Percentiles rank a stretch among this genome's conserved stretches.
Evolutionary conservation across 257 asterid genomes (phyloP).

Genomic region (Solanum raphanifolium): DNA sequence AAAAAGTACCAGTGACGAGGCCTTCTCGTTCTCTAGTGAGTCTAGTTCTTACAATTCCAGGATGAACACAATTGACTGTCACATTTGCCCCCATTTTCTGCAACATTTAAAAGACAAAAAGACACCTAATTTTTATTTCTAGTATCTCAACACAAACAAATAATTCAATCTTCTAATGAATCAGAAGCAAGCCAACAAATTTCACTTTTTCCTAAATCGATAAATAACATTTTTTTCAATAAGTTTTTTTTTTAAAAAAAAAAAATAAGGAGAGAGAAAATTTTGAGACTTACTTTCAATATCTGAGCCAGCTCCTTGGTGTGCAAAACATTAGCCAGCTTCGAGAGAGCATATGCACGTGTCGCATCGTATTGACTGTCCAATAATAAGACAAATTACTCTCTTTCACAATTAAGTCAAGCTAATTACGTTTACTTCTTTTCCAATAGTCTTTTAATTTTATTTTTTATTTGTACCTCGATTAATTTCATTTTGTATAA

Average conservation of each 20-base stretch:
- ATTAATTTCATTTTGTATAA: too few relatives aligned
- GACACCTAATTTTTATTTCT: neutral
- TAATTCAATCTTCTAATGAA: neutral
- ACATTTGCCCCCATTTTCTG: constrained; percentile 85
- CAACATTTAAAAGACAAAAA: constrained; percentile 12
- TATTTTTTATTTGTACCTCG: neutral
- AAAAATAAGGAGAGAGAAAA: neutral
- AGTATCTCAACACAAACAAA: neutral
- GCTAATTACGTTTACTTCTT: neutral
- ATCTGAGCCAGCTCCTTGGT: constrained; percentile 87
- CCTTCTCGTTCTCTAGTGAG: constrained; percentile 96
- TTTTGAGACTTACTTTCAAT: constrained; percentile 34
- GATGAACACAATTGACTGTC: constrained; percentile 87
- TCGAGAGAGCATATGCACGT: constrained; percentile 98
- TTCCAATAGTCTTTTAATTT: neutral
- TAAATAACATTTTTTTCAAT: neutral
- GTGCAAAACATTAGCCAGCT: constrained; percentile 96
- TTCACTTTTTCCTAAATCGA: constrained; percentile 4
- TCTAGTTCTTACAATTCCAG: constrained; percentile 92
- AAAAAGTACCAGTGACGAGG: constrained; percentile 48
- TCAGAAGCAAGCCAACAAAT: constrained; percentile 24
- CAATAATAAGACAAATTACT: constrained; percentile 15
- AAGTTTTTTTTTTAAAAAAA: neutral
- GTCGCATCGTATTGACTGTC: constrained; percentile 86
- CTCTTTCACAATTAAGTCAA: constrained; percentile 30